Evolutionary conservation across 768 basidiomycete species (phyloP), one percentile per base, ranked within the genome.

Genomic region (Neoboletus brunneissimus): DNA sequence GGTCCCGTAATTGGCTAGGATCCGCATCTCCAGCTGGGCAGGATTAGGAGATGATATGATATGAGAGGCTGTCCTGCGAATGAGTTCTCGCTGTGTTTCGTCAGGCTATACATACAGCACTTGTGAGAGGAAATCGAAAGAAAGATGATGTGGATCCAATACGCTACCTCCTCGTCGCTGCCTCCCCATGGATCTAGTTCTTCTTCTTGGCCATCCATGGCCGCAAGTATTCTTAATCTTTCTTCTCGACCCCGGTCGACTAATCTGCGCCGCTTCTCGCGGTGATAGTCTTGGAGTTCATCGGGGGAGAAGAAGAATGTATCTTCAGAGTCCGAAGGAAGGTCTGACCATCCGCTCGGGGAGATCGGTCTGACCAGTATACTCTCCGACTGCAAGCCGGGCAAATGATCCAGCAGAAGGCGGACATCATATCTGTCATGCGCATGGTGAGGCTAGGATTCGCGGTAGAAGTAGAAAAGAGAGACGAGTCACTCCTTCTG

Each of bases 241-340:
- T 84, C 85, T 64, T 86, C 84, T 51, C 88, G 72, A 9, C 77
- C 73, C 20, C 74, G 75, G 18, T 89, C 84, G 40, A 91, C 73
- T 34, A 85, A 61, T 15, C 78, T 76, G 25, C 87, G 76, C 40
- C 87, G 84, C 69, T 93, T 91, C 38, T 85, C 82, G 23, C 83
- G 79, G 37, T 76, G 78, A 57, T 85, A 85, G 56, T 87, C 87
- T 15, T 85, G 84, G 3, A 78, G 72, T 60, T 94, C 92, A 7
- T 78, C 76, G 0, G 80, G 80, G 0, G 83, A 77, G 58, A 94
- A 80, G 73, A 89, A 90, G 72, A 93, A 95, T 0, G 82, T 87
- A 61, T 95, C 92, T 73, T 94, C 93, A 5, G 83, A 68, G 64
- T 94, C 92, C 0, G 92, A 93, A 5, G 91, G 87, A 3, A 94